phyloP scores from a whole-genome alignment of 1,284 basidiomycete species.

The Porogramme epimiltina region DNA sequence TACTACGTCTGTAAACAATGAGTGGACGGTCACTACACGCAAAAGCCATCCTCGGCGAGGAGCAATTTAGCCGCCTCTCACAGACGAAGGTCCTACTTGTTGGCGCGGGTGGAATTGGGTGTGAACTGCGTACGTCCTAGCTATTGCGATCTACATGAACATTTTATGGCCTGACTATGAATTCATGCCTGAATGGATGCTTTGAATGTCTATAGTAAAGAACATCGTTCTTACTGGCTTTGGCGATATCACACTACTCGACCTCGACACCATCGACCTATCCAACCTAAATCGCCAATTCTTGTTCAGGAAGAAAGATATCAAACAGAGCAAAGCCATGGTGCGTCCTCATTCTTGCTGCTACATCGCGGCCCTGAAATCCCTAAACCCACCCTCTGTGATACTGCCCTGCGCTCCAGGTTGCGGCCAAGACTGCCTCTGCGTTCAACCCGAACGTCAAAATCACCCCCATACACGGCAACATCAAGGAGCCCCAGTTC shows the following conservation, averaged over 20 bases:
- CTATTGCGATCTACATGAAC: background rate
- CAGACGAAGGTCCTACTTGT: conserved; percentile 85
- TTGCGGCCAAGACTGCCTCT: conserved; percentile 87
- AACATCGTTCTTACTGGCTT: conserved; percentile 95
- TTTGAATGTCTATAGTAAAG: conserved; percentile 68
- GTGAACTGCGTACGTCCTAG: conserved; percentile 80
- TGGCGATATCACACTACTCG: conserved; percentile 89
- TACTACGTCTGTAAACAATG: background rate
- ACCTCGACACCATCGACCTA: conserved; percentile 98
- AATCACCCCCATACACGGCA: conserved; percentile 90
- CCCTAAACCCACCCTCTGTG: no score
- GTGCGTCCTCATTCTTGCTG: conserved; percentile 38
- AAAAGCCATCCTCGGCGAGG: conserved; percentile 74
- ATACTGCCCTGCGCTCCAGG: conserved; percentile 39
- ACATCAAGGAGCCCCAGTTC: conserved; percentile 94
- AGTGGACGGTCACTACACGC: conserved; percentile 44
- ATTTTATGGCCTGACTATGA: background rate
- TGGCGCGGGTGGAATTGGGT: conserved; percentile 96
- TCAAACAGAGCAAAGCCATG: conserved; percentile 94
- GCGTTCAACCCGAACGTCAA: conserved; percentile 92
- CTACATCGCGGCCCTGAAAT: no score
- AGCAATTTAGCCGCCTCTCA: conserved; percentile 60
- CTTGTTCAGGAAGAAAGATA: conserved; percentile 95
- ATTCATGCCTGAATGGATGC: background rate
- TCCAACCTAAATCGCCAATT: conserved; percentile 99